Conservation (phyloP, 2,329 filamentous ascomycete genomes). For the Aspergillus chevalieri region DNA sequence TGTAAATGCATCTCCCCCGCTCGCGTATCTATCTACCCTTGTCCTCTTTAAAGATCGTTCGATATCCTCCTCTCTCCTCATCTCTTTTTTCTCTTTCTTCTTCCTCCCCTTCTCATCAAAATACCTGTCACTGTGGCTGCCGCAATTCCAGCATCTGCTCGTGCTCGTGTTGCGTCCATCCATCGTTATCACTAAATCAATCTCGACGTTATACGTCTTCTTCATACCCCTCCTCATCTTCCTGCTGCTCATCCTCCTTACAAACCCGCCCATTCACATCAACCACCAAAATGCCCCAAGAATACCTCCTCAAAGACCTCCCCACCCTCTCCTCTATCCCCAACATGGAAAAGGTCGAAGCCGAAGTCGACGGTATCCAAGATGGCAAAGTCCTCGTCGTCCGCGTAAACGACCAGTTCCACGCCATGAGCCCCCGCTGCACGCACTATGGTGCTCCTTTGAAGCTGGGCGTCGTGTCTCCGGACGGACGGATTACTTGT, state of each 20-base stretch:
- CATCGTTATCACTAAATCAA: conserved; percentile 6
- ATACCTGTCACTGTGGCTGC: conserved; percentile 18
- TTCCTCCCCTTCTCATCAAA: background rate
- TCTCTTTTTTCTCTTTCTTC: background rate
- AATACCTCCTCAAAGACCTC: conserved; percentile 63
- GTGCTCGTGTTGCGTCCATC: conserved; percentile 20
- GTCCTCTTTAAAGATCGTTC: background rate
- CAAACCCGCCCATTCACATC: conserved; percentile 4
- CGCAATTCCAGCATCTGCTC: conserved; percentile 13
- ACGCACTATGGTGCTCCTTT: conserved; percentile 89
- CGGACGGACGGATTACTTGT: conserved; percentile 78
- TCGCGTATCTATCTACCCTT: background rate
- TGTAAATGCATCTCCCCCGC: background rate
- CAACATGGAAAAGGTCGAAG: conserved; percentile 78
- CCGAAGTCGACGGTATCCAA: conserved; percentile 82
- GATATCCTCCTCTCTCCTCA: background rate
- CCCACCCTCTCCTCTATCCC: conserved; percentile 63
- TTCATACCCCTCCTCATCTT: conserved; percentile 3
- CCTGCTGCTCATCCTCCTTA: conserved; percentile 4
- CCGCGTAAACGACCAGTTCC: conserved; percentile 67
- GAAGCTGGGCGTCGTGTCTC: conserved; percentile 75
- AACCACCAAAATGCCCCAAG: conserved; percentile 27
- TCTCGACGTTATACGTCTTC: background rate
- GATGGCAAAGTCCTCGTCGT: conserved; percentile 79
- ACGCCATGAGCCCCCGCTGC: conserved; percentile 78